phyloP scores from a whole-genome alignment of 2,329 filamentous ascomycete genomes.

The Fusarium ramigenum region DNA sequence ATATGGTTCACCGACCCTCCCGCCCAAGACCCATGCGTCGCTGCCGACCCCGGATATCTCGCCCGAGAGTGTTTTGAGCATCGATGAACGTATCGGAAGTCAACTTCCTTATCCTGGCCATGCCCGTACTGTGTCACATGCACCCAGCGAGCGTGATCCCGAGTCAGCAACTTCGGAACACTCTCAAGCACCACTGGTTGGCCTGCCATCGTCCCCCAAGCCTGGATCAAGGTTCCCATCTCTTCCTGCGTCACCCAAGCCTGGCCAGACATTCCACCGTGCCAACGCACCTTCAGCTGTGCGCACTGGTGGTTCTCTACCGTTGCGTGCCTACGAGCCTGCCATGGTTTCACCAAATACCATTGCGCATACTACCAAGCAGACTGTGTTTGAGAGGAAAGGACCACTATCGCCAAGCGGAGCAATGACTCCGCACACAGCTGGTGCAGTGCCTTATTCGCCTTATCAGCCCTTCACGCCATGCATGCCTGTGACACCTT shows the following conservation, averaged over 20 bases:
- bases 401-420: slow-evolving; percentile 64
- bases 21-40: slow-evolving; percentile 35
- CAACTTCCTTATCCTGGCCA: slow-evolving; percentile 49
- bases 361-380: slow-evolving; percentile 62
- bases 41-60: slow-evolving; percentile 49
- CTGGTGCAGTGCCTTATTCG: slow-evolving; percentile 73
- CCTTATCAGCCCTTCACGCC: slow-evolving; percentile 84
- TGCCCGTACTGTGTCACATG: slow-evolving; percentile 51
- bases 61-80: slow-evolving; percentile 56
- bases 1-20: slow-evolving; percentile 41
- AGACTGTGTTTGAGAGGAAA: slow-evolving; percentile 70
- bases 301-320: slow-evolving; percentile 65
- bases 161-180: slow-evolving; percentile 62
- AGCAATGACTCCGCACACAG: slow-evolving; percentile 70
- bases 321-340: slow-evolving; percentile 71
- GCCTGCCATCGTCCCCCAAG: slow-evolving; percentile 58
- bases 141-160: slow-evolving; percentile 57
- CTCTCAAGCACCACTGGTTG: slow-evolving; percentile 61
- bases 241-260: slow-evolving; percentile 61
- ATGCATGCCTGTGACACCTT: slow-evolving; percentile 79
- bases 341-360: slow-evolving; percentile 61
- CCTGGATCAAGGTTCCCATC: slow-evolving; percentile 48
- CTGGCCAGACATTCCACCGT: slow-evolving; percentile 60
- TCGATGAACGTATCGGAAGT: slow-evolving; percentile 64
- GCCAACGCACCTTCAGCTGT: slow-evolving; percentile 63